Evolutionary conservation across 108 stramenopile genomes (phyloP).

Genomic region (Ochromonas danica): DNA sequence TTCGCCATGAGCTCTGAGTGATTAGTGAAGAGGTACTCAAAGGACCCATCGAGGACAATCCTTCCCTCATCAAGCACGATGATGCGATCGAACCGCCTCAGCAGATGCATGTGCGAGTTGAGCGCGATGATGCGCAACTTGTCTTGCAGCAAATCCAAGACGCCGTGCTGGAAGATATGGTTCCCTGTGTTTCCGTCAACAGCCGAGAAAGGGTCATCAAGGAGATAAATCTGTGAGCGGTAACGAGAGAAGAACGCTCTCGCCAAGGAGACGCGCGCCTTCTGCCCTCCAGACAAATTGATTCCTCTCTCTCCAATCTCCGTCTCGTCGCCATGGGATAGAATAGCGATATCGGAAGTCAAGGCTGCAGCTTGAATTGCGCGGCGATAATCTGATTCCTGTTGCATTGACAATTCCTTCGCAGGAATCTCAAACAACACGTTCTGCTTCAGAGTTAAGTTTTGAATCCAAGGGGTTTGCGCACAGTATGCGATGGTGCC

Average conservation of each 20-base stretch:
- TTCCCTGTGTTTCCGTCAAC: constrained; percentile 30
- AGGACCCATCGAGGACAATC: not conserved
- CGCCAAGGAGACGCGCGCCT: constrained; percentile 18
- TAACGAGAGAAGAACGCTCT: not conserved
- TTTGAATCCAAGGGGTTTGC: constrained; percentile 35
- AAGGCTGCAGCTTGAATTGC: constrained; percentile 16
- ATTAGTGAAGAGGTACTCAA: not conserved
- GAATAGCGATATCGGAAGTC: not conserved
- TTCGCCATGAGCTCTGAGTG: constrained; percentile 6
- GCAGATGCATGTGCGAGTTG: constrained; percentile 33
- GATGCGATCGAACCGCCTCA: constrained; percentile 27
- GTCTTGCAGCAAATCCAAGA: not conserved
- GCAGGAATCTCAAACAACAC: not conserved
- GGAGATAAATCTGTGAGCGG: not conserved
- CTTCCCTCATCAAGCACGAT: constrained; percentile 7
- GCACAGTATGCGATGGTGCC: constrained; percentile 29
- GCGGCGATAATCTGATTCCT: not conserved
- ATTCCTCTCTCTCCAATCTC: constrained; percentile 25
- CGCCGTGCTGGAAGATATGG: constrained; percentile 7
- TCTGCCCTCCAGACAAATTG: constrained; percentile 34
- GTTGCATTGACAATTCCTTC: not conserved
- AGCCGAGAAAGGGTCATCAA: constrained; percentile 33
- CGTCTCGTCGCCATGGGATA: constrained; percentile 12
- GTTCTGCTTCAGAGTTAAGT: constrained; percentile 4
- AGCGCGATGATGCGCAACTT: constrained; percentile 25